Base-by-base conservation (phyloP, 2,329 filamentous ascomycete genomes). In the Colletotrichum cordylinicola region DNA sequence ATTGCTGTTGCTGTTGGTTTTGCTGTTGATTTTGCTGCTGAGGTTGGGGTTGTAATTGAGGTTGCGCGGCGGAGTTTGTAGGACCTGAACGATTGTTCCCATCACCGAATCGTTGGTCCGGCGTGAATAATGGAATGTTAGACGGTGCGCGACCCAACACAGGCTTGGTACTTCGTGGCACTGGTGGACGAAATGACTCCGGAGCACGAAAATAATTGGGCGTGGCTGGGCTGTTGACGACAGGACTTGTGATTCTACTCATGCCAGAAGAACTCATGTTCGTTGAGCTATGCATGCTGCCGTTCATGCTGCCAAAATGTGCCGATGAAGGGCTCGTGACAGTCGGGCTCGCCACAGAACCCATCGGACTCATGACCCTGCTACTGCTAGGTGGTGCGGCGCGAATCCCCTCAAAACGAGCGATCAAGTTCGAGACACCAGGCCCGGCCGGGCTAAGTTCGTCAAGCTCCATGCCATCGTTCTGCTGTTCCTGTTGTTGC, bases 111-210 rank as follows among this genome's bases (percentile, higher is more conserved):
- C 75, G 75, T 48, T 67, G 55, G 12, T 75, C 77, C 24, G 78
- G 67, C 27, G 73, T 48, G 21, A 71, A 76, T 31, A 78, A 61
- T 15, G 78, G 77, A 31, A 77, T 77, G 64, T 75, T 77, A 58
- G 77, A 76, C 52, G 78, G 74, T 27, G 74, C 74, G 48, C 77
- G 76, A 48, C 70, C 67, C 70, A 85, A 80, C 35, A 82, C 79
- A 13, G 85, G 83, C 75, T 87, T 87, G 12, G 84, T 83, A 39
- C 83, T 84, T 37, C 84, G 83, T 33, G 85, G 85, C 12, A 85
- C 79, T 2, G 85, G 84, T 8, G 86, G 86, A 35, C 74, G 70
- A 60, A 39, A 69, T 29, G 73, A 68, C 18, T 75, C 73, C 29
- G 56, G 64, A 18, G 64, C 39, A 48, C 73, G 70, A 66, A 76